Conservation (phyloP, 2,329 filamentous ascomycete species). For the Botrytis galanthina region DNA sequence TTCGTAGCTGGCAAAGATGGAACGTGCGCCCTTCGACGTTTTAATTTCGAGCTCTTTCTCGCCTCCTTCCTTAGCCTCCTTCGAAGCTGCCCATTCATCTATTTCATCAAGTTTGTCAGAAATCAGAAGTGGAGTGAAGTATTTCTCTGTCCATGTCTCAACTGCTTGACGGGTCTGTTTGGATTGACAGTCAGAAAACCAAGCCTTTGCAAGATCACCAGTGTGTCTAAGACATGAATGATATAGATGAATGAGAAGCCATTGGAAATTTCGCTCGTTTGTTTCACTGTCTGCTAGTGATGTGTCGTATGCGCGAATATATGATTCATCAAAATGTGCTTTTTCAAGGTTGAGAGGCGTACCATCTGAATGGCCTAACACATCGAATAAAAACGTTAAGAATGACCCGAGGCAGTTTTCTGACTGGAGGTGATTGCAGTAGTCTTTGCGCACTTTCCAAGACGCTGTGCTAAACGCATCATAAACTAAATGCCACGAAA, state of each 20-base stretch:
- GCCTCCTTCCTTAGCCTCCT: constrained; percentile 48
- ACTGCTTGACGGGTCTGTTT: constrained; percentile 78
- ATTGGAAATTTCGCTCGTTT: constrained; percentile 73
- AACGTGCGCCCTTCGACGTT: constrained; percentile 66
- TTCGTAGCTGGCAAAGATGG: constrained; percentile 80
- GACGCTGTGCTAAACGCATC: constrained; percentile 78
- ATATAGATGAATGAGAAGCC: constrained; percentile 81
- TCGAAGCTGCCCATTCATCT: constrained; percentile 59
- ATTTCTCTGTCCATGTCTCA: constrained; percentile 81
- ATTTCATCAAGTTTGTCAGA: constrained; percentile 65
- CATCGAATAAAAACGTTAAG: constrained; percentile 77
- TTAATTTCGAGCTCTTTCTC: constrained; percentile 64
- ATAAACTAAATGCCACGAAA: constrained; percentile 88
- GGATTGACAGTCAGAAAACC: constrained; percentile 80
- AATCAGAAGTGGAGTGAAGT: constrained; percentile 72
- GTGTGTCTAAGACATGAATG: constrained; percentile 76
- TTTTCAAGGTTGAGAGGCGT: constrained; percentile 73
- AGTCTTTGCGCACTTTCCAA: constrained; percentile 78
- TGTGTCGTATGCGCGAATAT: constrained; percentile 56
- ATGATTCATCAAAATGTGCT: constrained; percentile 55
- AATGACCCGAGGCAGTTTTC: constrained; percentile 67
- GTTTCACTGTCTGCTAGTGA: constrained; percentile 54
- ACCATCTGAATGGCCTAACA: constrained; percentile 74
- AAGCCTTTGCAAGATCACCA: constrained; percentile 74
- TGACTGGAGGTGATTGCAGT: constrained; percentile 74